Evolutionary conservation across 176 grass and related monocot species (phyloP), one percentile per base, ranked within the genome.

Genomic region (Avena sativa): DNA sequence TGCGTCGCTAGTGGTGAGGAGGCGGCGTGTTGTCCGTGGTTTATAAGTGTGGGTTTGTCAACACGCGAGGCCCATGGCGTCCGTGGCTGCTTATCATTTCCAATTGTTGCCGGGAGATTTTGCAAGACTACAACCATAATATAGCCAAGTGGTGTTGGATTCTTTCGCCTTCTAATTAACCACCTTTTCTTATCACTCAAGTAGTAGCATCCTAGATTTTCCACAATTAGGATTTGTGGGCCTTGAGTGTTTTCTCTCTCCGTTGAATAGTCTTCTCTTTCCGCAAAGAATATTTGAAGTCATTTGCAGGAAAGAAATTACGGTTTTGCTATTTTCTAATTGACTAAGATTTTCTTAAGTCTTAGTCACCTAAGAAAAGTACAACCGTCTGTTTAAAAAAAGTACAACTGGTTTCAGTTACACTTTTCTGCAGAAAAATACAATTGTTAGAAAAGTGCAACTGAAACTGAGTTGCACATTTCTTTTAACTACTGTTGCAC

Each of bases 21-120:
- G 13, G 76, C 63, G 78, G 78, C 47, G 78, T 36, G n/a, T 81
- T 81, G 89, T 81, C 61, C 46, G 85, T 85, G 86, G 81, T 83
- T 82, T 88, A 46, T 82, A 85, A 88, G 86, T 88, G 51, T 72
- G 82, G 63, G 71, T 91, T 88, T 91, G 82, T 88, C 86, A 76
- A 61, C 76, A 71, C 10, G 40, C 57, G 74, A 23, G 84, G 56
- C 48, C 76, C 34, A 57, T 76, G 69, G 66, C 51, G 66, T 60
- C 75, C 57, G 16, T 84, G 81, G 66, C 71, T 23, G 61, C 78
- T 82, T 79, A 49, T 69, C 82, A 88, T 88, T 91, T 85, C 81
- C 81, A 88, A 40, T 78, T 61, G n/a, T 2, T 71, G 77, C 85
- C 77, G 76, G 81, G 70, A 84, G 80, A 71, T 91, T 88, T 86